These are phyloP conservation scores for Leucoagaricus sp. DNA, from an alignment of 1,284 basidiomycete genomes.

Conservation along the genomic window DNA sequence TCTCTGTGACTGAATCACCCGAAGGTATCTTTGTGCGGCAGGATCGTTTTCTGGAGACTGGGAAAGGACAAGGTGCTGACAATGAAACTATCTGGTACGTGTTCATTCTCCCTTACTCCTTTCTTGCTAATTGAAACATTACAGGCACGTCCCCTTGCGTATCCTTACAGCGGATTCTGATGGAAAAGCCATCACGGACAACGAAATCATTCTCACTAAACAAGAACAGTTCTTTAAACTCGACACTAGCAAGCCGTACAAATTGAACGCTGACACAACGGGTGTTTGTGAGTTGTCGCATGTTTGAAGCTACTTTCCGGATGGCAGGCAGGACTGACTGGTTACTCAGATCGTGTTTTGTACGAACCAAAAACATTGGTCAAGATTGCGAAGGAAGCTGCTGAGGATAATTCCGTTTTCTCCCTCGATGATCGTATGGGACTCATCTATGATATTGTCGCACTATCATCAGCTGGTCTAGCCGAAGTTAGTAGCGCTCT, in stretches of 20 bases:
- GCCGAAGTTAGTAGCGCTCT: too few species aligned
- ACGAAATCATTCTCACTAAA: conserved; percentile 64
- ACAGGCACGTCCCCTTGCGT: conserved; percentile 80
- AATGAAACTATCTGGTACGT: conserved; percentile 87
- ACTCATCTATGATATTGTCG: too few species aligned
- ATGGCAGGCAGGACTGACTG: not conserved
- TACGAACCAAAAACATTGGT: conserved; percentile 83
- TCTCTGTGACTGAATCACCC: conserved; percentile 81
- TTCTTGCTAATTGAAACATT: not conserved
- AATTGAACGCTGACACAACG: conserved; percentile 88
- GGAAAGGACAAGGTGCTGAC: conserved; percentile 76
- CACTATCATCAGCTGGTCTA: too few species aligned
- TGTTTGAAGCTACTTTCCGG: not conserved
- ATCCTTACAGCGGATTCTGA: conserved; percentile 63
- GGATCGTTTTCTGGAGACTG: conserved; percentile 91
- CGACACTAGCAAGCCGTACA: conserved; percentile 73
- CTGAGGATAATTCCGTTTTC: conserved; percentile 66
- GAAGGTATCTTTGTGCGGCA: conserved; percentile 82
- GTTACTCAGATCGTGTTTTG: conserved; percentile 72
- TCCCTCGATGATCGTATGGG: conserved; percentile 85
- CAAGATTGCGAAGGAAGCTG: conserved; percentile 81
- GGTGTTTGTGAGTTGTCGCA: conserved; percentile 89
- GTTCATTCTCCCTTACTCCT: conserved; percentile 6
- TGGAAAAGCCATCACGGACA: conserved; percentile 67
- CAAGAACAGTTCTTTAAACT: conserved; percentile 73